Conservation (phyloP, 768 basidiomycete species). For the Galerina sulciceps region DNA sequence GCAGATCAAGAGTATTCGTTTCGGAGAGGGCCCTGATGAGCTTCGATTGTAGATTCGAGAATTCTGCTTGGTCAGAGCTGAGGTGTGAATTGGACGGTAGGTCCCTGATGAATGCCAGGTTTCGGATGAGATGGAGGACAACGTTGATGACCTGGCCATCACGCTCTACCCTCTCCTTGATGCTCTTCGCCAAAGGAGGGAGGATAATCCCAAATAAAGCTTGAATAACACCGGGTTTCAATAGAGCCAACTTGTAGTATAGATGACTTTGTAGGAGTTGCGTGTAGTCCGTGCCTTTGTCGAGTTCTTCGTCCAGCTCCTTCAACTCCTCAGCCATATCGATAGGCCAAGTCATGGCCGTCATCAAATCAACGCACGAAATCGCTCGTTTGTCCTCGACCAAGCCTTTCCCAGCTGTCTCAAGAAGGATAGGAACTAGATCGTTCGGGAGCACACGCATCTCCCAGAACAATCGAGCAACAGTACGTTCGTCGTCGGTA, state of each 20-base stretch:
- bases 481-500: slow-evolving; percentile 93
- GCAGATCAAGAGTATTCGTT: slow-evolving; percentile 73
- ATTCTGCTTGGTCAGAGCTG: slow-evolving; percentile 81
- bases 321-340: slow-evolving; percentile 93
- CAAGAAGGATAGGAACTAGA: slow-evolving; percentile 82
- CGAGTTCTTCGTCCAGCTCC: slow-evolving; percentile 84
- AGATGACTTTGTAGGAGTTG: slow-evolving; percentile 80
- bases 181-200: slow-evolving; percentile 74
- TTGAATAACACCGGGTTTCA: slow-evolving; percentile 69
- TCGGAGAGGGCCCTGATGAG: slow-evolving; percentile 74
- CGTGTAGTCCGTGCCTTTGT: slow-evolving; percentile 88
- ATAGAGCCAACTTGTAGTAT: slow-evolving; percentile 84
- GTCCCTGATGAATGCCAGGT: slow-evolving; percentile 94
- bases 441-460: slow-evolving; percentile 88
- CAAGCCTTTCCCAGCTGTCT: slow-evolving; percentile 76
- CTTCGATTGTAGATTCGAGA: slow-evolving; percentile 76
- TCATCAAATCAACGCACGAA: slow-evolving; percentile 85
- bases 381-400: slow-evolving; percentile 86
- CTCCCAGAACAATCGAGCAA: slow-evolving; percentile 91
- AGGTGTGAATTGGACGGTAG: slow-evolving; percentile 69
- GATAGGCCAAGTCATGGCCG: slow-evolving; percentile 99
- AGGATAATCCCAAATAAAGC: slow-evolving; percentile 77
- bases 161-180: slow-evolving; percentile 71
- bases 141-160: slow-evolving; percentile 90
- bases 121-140: slow-evolving; percentile 87